phyloP scores from a whole-genome alignment of 768 basidiomycete genomes.

The Mrakia blollopis region DNA sequence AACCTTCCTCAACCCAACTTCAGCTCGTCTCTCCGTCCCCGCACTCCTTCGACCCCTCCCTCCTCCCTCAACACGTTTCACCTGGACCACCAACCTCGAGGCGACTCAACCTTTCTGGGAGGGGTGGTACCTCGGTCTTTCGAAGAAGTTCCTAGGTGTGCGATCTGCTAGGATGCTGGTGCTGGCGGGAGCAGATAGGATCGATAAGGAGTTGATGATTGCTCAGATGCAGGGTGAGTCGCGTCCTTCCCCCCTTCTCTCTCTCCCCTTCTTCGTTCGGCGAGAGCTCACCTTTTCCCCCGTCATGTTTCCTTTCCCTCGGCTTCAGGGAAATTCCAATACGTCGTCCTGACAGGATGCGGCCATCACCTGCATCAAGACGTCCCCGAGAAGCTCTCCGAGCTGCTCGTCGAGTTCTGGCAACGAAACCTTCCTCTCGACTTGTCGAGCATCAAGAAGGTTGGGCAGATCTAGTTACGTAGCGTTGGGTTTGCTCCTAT shows the following conservation, averaged over 20 bases:
- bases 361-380: constrained; percentile 96
- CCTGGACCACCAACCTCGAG: constrained; percentile 77
- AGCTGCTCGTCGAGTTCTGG: constrained; percentile 84
- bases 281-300: neutral
- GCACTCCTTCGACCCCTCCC: constrained; percentile 56
- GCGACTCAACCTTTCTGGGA: constrained; percentile 86
- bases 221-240: constrained; percentile 78
- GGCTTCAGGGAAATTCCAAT: constrained; percentile 71
- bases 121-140: constrained; percentile 85
- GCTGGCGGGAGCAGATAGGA: constrained; percentile 84
- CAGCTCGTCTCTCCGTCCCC: constrained; percentile 86
- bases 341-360: constrained; percentile 76
- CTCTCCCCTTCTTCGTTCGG: neutral
- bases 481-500: too few relatives aligned
- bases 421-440: constrained; percentile 71
- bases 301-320: neutral
- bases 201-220: constrained; percentile 91
- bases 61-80: constrained; percentile 48
- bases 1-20: constrained; percentile 71
- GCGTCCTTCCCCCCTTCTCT: neutral
- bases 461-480: constrained; percentile 51
- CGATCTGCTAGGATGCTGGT: constrained; percentile 80
- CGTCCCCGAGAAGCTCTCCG: constrained; percentile 72
- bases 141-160: constrained; percentile 67
- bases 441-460: constrained; percentile 56